These are phyloP conservation scores for Lipomyces yamanashiensis DNA, from an alignment of 805 yeast genomes.

Conservation along the genomic window DNA sequence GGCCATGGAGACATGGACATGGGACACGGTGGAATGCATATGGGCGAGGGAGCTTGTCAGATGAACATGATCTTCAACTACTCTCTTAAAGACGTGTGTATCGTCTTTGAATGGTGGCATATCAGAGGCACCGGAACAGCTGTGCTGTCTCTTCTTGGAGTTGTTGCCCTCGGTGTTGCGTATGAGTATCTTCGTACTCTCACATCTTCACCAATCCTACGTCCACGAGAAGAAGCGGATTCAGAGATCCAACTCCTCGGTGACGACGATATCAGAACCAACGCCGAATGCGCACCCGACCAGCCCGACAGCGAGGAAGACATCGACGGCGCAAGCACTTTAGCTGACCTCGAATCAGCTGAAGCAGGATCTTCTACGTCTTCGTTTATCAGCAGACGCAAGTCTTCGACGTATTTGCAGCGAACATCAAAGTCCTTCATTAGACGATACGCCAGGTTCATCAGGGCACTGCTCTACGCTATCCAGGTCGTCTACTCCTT, in stretches of 20 bases:
- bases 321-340: not conserved
- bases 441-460: constrained; percentile 1
- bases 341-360: not conserved
- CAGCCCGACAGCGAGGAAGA: not conserved
- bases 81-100: constrained; percentile 73
- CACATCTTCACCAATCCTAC: constrained; percentile 4
- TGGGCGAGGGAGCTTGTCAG: constrained; percentile 17
- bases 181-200: constrained; percentile 60
- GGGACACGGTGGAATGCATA: constrained; percentile 12
- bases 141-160: constrained; percentile 55
- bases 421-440: constrained; percentile 6
- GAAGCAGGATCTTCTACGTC: not conserved
- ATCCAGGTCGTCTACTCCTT: constrained; percentile 72
- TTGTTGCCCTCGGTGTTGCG: constrained; percentile 56
- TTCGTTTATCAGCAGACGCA: not conserved
- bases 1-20: constrained; percentile 1
- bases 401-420: not conserved
- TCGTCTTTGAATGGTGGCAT: constrained; percentile 81
- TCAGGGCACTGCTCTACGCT: constrained; percentile 54
- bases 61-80: constrained; percentile 70
- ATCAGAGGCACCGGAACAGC: constrained; percentile 58
- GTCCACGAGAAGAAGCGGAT: not conserved
- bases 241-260: not conserved
- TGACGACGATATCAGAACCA: not conserved
- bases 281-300: not conserved